These are phyloP conservation scores for Parathielavia hyrcaniae DNA, from an alignment of 495 filamentous ascomycete genomes.

Conservation along the genomic window DNA sequence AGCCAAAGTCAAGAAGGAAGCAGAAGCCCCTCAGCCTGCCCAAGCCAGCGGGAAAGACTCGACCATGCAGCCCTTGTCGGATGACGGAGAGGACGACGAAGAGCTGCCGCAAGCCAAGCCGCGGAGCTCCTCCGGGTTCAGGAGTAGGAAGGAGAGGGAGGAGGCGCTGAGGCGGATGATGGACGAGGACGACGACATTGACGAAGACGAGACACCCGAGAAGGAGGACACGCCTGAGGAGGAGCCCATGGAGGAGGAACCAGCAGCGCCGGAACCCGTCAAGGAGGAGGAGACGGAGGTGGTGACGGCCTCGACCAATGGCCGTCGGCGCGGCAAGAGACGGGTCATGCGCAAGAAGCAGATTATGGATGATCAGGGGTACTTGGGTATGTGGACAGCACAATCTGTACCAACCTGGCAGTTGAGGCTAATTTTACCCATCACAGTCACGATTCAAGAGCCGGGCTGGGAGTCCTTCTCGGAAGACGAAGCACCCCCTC, in stretches of 20 bases:
- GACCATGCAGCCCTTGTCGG: slow-evolving; percentile 56
- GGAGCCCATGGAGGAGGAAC: slow-evolving; percentile 27
- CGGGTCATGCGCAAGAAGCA: slow-evolving; percentile 86
- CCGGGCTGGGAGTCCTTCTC: slow-evolving; percentile 92
- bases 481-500: slow-evolving; percentile 65
- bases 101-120: slow-evolving; percentile 42
- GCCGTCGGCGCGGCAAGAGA: slow-evolving; percentile 71
- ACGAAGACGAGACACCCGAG: slow-evolving; percentile 24
- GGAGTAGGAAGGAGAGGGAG: slow-evolving; percentile 62
- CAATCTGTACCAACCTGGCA: background rate
- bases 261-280: slow-evolving; percentile 28
- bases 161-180: slow-evolving; percentile 76
- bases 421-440: slow-evolving; percentile 17
- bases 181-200: slow-evolving; percentile 72
- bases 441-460: slow-evolving; percentile 82
- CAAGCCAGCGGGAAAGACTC: slow-evolving; percentile 51
- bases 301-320: slow-evolving; percentile 51
- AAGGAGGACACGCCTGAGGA: slow-evolving; percentile 38
- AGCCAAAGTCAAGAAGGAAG: slow-evolving; percentile 36
- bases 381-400: slow-evolving; percentile 60
- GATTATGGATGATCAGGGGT: slow-evolving; percentile 87
- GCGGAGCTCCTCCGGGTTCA: slow-evolving; percentile 37
- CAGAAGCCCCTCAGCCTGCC: slow-evolving; percentile 42
- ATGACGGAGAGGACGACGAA: slow-evolving; percentile 64
- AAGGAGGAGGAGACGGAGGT: slow-evolving; percentile 50